Evolutionary conservation across 306 rosid species (phyloP).

Genomic region (Rosa chinensis): DNA sequence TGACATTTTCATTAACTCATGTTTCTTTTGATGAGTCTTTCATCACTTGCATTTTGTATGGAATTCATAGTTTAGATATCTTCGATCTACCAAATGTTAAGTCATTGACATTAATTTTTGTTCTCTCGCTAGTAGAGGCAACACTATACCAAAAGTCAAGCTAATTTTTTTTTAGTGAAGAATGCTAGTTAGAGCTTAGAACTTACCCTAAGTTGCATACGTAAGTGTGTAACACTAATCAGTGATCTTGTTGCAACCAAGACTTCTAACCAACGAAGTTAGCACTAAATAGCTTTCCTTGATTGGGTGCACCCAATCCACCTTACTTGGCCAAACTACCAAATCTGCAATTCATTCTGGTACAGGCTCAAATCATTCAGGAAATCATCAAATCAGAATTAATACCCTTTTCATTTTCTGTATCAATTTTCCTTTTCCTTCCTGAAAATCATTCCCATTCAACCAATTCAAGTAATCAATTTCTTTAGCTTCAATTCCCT

Average conservation of each 20-base stretch:
- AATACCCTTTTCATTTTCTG: not conserved
- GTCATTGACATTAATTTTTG: too few relatives aligned
- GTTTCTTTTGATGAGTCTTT: too few relatives aligned
- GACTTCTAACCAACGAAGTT: not conserved
- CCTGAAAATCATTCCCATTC: not conserved
- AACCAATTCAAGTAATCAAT: not conserved
- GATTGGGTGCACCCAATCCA: not conserved
- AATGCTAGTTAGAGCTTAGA: not conserved
- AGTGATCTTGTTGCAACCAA: constrained; percentile 4
- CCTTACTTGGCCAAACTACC: not conserved
- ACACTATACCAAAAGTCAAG: not conserved
- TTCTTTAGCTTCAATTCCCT: not conserved
- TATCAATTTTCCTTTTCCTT: not conserved
- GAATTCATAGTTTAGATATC: too few relatives aligned
- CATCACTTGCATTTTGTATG: too few relatives aligned
- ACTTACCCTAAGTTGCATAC: not conserved
- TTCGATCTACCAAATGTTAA: too few relatives aligned
- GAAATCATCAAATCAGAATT: not conserved
- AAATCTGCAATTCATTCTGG: not conserved
- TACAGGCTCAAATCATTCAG: not conserved
- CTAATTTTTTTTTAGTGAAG: not conserved
- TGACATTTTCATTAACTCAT: too few relatives aligned
- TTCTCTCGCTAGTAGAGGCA: not conserved
- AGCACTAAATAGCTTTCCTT: not conserved
- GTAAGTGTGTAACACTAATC: not conserved